Evolutionary conservation across 75 land plant species (phyloP), one percentile per base, ranked within the genome.

Genomic region (Cryptomeria japonica): DNA sequence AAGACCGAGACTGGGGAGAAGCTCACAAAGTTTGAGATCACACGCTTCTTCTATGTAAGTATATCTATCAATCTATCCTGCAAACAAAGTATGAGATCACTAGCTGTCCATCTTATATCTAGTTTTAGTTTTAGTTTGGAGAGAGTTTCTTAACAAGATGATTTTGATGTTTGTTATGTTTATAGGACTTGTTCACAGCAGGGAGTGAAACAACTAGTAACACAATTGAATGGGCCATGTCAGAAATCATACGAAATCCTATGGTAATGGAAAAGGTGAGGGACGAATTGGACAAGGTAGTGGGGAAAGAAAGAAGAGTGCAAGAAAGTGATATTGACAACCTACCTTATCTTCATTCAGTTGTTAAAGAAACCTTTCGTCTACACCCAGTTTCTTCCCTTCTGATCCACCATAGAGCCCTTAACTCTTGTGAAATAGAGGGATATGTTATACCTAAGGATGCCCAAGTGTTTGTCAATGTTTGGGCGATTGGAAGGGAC

Each of bases 311-410:
- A 22, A 32, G 88, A 34, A 19, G 72, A 12, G 76, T 11, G 10
- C 76, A 72, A 32, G 36, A 72, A 72, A n/a, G 34, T n/a, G 76
- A 72, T 11, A n/a, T 31, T 32, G 76, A 32, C 11, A 32, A 72
- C 31, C 76, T 72, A 32, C 76, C 31, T 32, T 91, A 89, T 87
- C 83, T 96, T 72, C 91, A 89, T 41, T 94, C 94, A 87, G 44
- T 95, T 2, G 56, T 95, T 75, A 96, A 95, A 87, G 96, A 96
- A 86, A 90, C 89, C 64, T 91, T 96, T 84, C 92, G 96, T 5
- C 85, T 96, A 86, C 97, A 96, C 90, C 97, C 97, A 1, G 89
- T 95, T 3, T 91, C 93, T 18, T 94, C 97, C 0, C 90, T 96
- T 79, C 90, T 96, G n/a, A 92, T 92, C 25, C 96, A 95, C 1